Conservation (phyloP, 768 basidiomycete genomes). For the Lepiota venenata region DNA sequence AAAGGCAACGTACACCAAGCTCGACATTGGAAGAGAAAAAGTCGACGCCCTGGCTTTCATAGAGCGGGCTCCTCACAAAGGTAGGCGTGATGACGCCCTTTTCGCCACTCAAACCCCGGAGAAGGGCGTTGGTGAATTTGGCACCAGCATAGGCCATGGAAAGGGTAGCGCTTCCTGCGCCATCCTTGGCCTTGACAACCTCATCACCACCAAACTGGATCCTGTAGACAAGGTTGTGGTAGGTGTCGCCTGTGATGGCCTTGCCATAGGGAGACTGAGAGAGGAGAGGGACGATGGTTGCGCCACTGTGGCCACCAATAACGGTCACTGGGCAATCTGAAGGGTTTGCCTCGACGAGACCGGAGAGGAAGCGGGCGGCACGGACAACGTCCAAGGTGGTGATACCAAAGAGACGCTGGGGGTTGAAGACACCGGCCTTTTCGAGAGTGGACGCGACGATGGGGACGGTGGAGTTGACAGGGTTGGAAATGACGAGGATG, state of each 20-base stretch:
- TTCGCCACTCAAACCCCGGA: constrained; percentile 86
- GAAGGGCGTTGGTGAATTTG: constrained; percentile 80
- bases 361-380: constrained; percentile 84
- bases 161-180: constrained; percentile 89
- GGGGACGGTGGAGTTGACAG: constrained; percentile 97
- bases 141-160: constrained; percentile 96
- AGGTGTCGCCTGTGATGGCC: constrained; percentile 68
- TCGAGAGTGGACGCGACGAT: constrained; percentile 91
- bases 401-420: constrained; percentile 87
- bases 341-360: constrained; percentile 64
- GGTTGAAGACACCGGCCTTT: constrained; percentile 92
- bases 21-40: constrained; percentile 96
- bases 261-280: constrained; percentile 76
- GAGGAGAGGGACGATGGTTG: constrained; percentile 96
- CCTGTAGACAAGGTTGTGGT: constrained; percentile 79
- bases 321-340: constrained; percentile 74
- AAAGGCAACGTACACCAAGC: constrained; percentile 68
- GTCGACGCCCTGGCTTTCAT: constrained; percentile 78
- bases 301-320: constrained; percentile 92
- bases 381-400: constrained; percentile 99
- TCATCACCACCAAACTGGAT: constrained; percentile 99
- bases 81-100: constrained; percentile 83
- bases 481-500: constrained; percentile 97
- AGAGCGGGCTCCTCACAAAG: constrained; percentile 88
- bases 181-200: constrained; percentile 97